Evolutionary conservation across 768 basidiomycete genomes (phyloP).

Genomic region (Hydnum rufescens): DNA sequence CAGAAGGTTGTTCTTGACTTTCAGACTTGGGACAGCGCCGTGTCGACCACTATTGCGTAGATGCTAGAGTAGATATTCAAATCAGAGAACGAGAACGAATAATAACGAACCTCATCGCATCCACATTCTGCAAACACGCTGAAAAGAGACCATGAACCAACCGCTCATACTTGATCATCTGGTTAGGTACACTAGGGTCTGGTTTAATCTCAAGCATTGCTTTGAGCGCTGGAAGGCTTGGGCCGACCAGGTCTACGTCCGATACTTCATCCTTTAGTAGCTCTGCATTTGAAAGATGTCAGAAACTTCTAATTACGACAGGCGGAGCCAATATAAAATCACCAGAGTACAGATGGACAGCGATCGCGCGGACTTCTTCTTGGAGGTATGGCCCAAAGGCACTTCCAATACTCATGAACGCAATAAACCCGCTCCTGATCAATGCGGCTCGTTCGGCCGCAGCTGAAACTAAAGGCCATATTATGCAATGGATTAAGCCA

Average conservation of each 20-base stretch:
- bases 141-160: constrained; percentile 70
- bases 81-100: background rate
- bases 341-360: constrained; percentile 66
- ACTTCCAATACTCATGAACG: constrained; percentile 38
- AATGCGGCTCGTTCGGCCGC: constrained; percentile 38
- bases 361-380: constrained; percentile 64
- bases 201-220: constrained; percentile 41
- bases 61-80: no score
- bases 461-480: constrained; percentile 36
- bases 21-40: constrained; percentile 54
- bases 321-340: constrained; percentile 10
- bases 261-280: constrained; percentile 72
- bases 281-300: constrained; percentile 24
- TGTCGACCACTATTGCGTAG: constrained; percentile 44
- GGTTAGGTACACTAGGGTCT: constrained; percentile 17
- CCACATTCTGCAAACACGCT: constrained; percentile 64
- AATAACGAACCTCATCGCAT: constrained; percentile 68
- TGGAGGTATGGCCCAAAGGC: constrained; percentile 33
- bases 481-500: no score
- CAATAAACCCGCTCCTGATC: constrained; percentile 40
- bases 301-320: no score
- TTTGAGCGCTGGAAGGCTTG: constrained; percentile 66
- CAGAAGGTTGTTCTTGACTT: constrained; percentile 79
- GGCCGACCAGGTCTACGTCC: constrained; percentile 58
- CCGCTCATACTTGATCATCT: constrained; percentile 22